These are phyloP conservation scores for Ogataea haglerorum DNA, from an alignment of 805 yeast genomes.

Conservation along the genomic window DNA sequence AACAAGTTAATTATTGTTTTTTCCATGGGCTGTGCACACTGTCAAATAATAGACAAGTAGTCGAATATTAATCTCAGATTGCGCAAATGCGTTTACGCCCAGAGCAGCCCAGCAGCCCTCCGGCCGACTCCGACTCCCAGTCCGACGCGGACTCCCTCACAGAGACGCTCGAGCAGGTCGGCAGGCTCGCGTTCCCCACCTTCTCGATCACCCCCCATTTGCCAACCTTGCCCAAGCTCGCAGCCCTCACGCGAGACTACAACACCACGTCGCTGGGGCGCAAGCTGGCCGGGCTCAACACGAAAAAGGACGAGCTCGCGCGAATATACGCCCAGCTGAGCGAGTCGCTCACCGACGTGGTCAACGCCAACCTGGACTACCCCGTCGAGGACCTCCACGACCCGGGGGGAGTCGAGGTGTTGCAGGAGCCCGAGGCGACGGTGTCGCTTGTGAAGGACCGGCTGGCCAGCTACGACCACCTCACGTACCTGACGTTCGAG, in stretches of 20 bases:
- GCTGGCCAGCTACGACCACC: slow-evolving; percentile 23
- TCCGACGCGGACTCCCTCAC: slow-evolving; percentile 39
- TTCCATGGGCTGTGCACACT: slow-evolving; percentile 4
- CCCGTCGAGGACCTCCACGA: slow-evolving; percentile 46
- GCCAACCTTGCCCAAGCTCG: slow-evolving; percentile 28
- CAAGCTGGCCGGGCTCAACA: slow-evolving; percentile 26
- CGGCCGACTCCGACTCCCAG: slow-evolving; percentile 11
- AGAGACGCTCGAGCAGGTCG: slow-evolving; percentile 50
- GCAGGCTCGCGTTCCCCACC: slow-evolving; percentile 34
- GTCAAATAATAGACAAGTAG: no score
- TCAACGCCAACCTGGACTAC: slow-evolving; percentile 45
- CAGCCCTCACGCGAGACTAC: slow-evolving; percentile 18
- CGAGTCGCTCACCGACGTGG: slow-evolving; percentile 36
- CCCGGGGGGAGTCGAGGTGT: slow-evolving; percentile 19
- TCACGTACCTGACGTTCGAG: slow-evolving; percentile 31
- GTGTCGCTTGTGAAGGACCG: slow-evolving; percentile 10
- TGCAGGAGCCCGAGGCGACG: slow-evolving; percentile 13
- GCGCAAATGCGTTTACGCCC: neutral
- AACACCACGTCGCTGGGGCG: slow-evolving; percentile 20
- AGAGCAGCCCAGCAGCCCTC: neutral
- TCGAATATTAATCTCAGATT: no score
- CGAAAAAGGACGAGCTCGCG: slow-evolving; percentile 22
- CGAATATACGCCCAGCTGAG: slow-evolving; percentile 26
- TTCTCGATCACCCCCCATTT: slow-evolving; percentile 30
- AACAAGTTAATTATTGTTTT: neutral